A percentile compares a stretch with the other conserved stretches of the same genome.
These are phyloP conservation scores for Gnaphalium uliginosum DNA, from an alignment of 129 eudicot genomes.

Conservation along the genomic window DNA sequence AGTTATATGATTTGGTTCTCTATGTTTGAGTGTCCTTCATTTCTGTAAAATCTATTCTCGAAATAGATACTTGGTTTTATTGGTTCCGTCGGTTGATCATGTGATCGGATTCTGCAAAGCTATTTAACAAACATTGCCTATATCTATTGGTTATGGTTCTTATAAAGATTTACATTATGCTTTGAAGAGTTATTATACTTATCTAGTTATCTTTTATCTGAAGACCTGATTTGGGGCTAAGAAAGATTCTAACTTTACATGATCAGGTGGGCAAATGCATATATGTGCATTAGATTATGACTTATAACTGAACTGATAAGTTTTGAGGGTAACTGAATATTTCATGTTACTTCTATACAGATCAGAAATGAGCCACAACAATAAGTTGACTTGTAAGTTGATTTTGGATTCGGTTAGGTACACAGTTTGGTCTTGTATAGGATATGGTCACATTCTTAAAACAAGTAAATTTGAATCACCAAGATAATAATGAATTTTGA, in stretches of 20 bases:
- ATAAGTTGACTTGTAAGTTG: too few relatives aligned
- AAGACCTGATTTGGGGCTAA: not conserved
- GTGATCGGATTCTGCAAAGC: constrained; percentile 16
- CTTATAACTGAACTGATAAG: not conserved
- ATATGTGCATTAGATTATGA: not conserved
- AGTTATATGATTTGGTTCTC: not conserved
- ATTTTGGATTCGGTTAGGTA: too few relatives aligned
- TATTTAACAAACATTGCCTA: not conserved
- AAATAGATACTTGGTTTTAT: constrained; percentile 12
- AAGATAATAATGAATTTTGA: too few relatives aligned
- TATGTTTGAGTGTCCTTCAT: constrained; percentile 14
- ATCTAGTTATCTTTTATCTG: not conserved
- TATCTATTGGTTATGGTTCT: constrained; percentile 16
- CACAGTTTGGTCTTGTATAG: too few relatives aligned
- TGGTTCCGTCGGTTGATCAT: not conserved
- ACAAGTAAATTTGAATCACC: too few relatives aligned
- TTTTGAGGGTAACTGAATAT: too few relatives aligned
- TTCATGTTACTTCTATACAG: too few relatives aligned
- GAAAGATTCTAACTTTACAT: not conserved
- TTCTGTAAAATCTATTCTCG: not conserved
- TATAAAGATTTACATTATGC: not conserved
- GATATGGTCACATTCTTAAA: too few relatives aligned
- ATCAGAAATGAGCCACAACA: too few relatives aligned
- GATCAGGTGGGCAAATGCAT: not conserved
- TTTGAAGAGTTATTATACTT: not conserved